phyloP scores from a whole-genome alignment of 2,329 filamentous ascomycete species.

The Pseudofabraea citricarpa region DNA sequence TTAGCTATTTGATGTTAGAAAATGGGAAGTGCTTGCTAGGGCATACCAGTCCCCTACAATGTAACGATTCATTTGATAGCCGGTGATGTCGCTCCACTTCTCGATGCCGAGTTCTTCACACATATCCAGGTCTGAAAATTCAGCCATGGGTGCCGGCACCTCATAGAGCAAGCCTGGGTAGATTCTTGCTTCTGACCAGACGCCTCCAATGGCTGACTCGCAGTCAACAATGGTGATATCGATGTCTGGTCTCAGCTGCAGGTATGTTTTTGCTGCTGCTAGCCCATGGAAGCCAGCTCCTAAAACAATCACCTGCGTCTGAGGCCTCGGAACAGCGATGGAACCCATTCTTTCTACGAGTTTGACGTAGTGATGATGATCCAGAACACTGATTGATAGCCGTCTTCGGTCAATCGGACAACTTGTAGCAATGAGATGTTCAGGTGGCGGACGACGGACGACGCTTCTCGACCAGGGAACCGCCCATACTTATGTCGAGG shows the following conservation, averaged over 20 bases:
- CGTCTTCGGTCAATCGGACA: too few relatives aligned
- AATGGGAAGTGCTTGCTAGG: too few relatives aligned
- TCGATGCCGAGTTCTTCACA: slow-evolving; percentile 7
- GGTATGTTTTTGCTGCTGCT: slow-evolving; percentile 55
- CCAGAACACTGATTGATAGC: too few relatives aligned
- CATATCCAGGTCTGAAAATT: slow-evolving; percentile 10
- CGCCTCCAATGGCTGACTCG: slow-evolving; percentile 55
- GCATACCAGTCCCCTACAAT: too few relatives aligned
- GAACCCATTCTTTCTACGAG: too few relatives aligned
- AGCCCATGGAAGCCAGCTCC: slow-evolving; percentile 47
- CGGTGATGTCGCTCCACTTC: slow-evolving; percentile 6
- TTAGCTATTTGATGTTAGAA: neutral
- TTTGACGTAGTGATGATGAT: neutral
- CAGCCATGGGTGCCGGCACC: slow-evolving; percentile 5
- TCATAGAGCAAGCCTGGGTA: slow-evolving; percentile 54
- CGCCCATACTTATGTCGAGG: too few relatives aligned
- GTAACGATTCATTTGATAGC: slow-evolving; percentile 4
- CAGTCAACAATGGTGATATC: slow-evolving; percentile 54
- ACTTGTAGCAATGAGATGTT: too few relatives aligned
- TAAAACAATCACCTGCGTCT: slow-evolving; percentile 8
- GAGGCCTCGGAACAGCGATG: neutral
- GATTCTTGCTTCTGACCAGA: slow-evolving; percentile 62
- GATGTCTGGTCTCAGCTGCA: slow-evolving; percentile 49
- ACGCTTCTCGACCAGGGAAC: too few relatives aligned
- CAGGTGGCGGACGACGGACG: too few relatives aligned